Conservation (phyloP, 2,329 filamentous ascomycete genomes). For the Fusarium sp. region DNA sequence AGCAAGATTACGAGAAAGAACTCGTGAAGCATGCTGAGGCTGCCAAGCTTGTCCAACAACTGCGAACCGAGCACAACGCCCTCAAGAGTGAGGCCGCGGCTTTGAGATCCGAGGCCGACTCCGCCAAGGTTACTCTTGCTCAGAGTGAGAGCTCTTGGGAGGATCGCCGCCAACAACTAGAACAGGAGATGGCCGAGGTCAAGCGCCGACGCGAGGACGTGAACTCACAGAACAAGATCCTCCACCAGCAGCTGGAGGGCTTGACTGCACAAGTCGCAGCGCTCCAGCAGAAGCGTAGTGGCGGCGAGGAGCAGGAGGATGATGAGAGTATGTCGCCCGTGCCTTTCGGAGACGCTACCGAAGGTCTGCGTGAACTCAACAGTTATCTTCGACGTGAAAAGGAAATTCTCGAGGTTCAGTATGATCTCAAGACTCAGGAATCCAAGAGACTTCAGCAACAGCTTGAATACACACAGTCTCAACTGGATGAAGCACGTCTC, state of each 20-base stretch:
- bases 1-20: constrained; percentile 95
- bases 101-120: constrained; percentile 84
- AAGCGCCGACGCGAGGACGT: constrained; percentile 84
- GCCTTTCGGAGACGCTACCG: constrained; percentile 69
- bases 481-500: constrained; percentile 88
- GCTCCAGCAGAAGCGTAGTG: constrained; percentile 78
- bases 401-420: constrained; percentile 97
- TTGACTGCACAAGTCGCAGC: constrained; percentile 82
- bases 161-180: constrained; percentile 82
- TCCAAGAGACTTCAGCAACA: constrained; percentile 90
- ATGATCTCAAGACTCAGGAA: constrained; percentile 89
- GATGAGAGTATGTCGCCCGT: constrained; percentile 66
- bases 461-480: constrained; percentile 84
- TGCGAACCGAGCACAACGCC: constrained; percentile 84
- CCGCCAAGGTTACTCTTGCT: constrained; percentile 79
- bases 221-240: constrained; percentile 87
- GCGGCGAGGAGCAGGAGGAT: constrained; percentile 58
- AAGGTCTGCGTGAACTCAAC: constrained; percentile 89
- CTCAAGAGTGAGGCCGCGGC: constrained; percentile 83
- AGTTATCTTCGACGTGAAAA: constrained; percentile 93
- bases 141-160: constrained; percentile 91
- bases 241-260: constrained; percentile 89
- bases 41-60: constrained; percentile 82
- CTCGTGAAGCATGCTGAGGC: constrained; percentile 95
- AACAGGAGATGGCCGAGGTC: constrained; percentile 84